Evolutionary conservation across 2,329 filamentous ascomycete species (phyloP).

Genomic region (Hypoxylon sp.): DNA sequence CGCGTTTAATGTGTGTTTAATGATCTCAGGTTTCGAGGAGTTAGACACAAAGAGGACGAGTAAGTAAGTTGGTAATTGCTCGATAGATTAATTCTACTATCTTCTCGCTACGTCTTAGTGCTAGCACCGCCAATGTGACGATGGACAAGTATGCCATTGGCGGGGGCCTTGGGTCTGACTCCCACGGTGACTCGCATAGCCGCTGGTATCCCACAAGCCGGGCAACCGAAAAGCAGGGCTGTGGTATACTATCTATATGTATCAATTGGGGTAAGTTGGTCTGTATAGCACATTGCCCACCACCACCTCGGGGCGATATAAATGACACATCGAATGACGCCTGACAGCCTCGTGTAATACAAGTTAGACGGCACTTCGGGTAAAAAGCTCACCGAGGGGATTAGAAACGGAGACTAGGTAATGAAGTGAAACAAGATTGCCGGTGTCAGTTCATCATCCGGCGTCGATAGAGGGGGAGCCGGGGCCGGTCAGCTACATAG

Average conservation of each 20-base stretch:
- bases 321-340: slow-evolving; percentile 16
- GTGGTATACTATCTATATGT: slow-evolving; percentile 1
- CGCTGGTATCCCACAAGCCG: slow-evolving; percentile 32
- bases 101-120: slow-evolving; percentile 26
- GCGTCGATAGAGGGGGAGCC: slow-evolving; percentile 15
- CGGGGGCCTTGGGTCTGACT: slow-evolving; percentile 9
- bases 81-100: slow-evolving; percentile 18
- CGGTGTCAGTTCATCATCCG: slow-evolving; percentile 17
- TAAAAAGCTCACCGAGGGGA: slow-evolving; percentile 14
- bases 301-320: slow-evolving; percentile 6
- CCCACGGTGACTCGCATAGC: slow-evolving; percentile 41
- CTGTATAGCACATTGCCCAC: slow-evolving; percentile 8
- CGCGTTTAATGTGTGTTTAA: background rate
- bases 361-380: slow-evolving; percentile 10
- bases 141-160: slow-evolving; percentile 20
- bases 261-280: slow-evolving; percentile 23
- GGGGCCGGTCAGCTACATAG: slow-evolving; percentile 24
- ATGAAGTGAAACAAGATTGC: slow-evolving; percentile 2
- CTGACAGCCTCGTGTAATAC: slow-evolving; percentile 27
- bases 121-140: slow-evolving; percentile 26
- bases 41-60: background rate
- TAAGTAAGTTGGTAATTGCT: slow-evolving; percentile 19
- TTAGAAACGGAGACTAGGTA: background rate
- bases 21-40: background rate
- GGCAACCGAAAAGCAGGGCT: slow-evolving; percentile 21